Conservation (phyloP, 495 filamentous ascomycete genomes). For the Zalerion maritima region DNA sequence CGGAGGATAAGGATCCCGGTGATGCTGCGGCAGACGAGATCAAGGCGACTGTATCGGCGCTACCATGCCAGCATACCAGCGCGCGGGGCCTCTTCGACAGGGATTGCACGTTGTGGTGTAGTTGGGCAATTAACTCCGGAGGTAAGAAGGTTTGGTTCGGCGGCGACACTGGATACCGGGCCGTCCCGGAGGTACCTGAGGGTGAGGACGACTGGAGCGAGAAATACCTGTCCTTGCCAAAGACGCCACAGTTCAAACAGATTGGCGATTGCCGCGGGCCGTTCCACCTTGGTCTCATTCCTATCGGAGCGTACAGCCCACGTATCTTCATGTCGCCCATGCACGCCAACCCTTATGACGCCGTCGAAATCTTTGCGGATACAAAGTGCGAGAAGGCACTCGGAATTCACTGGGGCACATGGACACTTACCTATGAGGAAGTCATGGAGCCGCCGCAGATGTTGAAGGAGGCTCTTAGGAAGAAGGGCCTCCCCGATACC, state of each 20-base stretch:
- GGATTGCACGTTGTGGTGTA: constrained; percentile 67
- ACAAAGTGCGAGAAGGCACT: constrained; percentile 71
- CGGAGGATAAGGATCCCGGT: constrained; percentile 12
- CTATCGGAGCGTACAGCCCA: constrained; percentile 85
- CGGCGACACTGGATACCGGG: constrained; percentile 68
- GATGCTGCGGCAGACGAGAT: constrained; percentile 32
- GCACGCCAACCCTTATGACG: constrained; percentile 81
- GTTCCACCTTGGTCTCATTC: constrained; percentile 88
- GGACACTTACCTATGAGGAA: constrained; percentile 78
- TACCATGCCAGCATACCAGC: constrained; percentile 77
- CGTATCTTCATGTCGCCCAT: constrained; percentile 60
- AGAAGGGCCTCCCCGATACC: constrained; percentile 50
- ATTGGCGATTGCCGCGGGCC: constrained; percentile 71
- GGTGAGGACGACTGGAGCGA: constrained; percentile 58
- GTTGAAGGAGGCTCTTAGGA: constrained; percentile 60
- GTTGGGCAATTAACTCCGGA: constrained; percentile 69
- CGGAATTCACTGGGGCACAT: constrained; percentile 91
- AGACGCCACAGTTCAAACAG: constrained; percentile 76
- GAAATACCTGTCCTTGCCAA: constrained; percentile 50
- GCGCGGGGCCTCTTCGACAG: constrained; percentile 55
- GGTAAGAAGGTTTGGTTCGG: constrained; percentile 64
- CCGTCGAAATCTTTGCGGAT: constrained; percentile 80
- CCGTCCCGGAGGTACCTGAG: constrained; percentile 53
- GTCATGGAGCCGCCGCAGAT: constrained; percentile 69
- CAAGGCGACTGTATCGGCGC: constrained; percentile 58